Evolutionary conservation across 1,284 basidiomycete species (phyloP).

Genomic region (Moesziomyces globuligerus): DNA sequence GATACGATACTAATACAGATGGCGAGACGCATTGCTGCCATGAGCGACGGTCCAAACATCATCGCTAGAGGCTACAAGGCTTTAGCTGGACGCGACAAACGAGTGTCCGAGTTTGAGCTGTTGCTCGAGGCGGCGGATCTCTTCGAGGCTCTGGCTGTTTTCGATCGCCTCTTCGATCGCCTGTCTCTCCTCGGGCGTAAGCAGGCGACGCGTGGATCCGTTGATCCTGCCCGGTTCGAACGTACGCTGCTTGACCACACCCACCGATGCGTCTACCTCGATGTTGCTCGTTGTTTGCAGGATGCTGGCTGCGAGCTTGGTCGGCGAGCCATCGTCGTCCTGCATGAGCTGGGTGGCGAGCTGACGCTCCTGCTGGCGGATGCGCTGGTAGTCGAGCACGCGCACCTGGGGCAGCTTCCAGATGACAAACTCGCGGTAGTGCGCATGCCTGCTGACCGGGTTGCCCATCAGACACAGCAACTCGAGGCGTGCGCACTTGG

Average conservation of each 20-base stretch:
- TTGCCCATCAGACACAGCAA: slow-evolving; percentile 88
- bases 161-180: slow-evolving; percentile 89
- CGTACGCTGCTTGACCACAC: slow-evolving; percentile 71
- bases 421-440: slow-evolving; percentile 88
- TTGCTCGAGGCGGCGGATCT: slow-evolving; percentile 62
- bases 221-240: slow-evolving; percentile 65
- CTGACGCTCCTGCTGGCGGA: slow-evolving; percentile 78
- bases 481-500: slow-evolving; percentile 79
- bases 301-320: slow-evolving; percentile 69
- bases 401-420: slow-evolving; percentile 75
- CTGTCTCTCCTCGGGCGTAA: slow-evolving; percentile 91
- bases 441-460: slow-evolving; percentile 89
- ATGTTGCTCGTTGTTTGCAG: slow-evolving; percentile 75
- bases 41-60: too few species aligned
- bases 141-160: slow-evolving; percentile 85
- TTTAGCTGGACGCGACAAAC: slow-evolving; percentile 12
- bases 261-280: slow-evolving; percentile 66
- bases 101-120: slow-evolving; percentile 59
- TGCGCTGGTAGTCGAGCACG: slow-evolving; percentile 94
- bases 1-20: too few species aligned
- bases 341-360: slow-evolving; percentile 57
- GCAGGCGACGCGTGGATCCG: slow-evolving; percentile 74
- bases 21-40: too few species aligned
- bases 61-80: too few species aligned
- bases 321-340: slow-evolving; percentile 51